Conservation (phyloP, 495 filamentous ascomycete species). For the Aspergillus nidulans region DNA sequence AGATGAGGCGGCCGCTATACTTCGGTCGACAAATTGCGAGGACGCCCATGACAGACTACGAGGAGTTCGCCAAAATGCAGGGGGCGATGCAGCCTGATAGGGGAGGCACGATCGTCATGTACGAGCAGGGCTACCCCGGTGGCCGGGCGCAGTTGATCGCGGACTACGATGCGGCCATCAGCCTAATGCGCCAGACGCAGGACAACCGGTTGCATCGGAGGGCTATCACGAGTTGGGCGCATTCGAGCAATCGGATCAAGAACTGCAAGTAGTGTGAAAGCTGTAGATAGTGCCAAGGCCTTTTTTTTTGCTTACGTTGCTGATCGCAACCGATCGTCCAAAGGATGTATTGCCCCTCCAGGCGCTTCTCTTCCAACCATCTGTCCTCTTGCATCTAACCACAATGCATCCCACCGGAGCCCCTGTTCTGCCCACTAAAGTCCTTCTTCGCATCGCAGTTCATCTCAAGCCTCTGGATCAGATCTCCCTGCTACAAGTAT, state of each 20-base stretch:
- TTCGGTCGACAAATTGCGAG: too few species aligned
- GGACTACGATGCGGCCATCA: not conserved
- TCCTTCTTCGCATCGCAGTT: not conserved
- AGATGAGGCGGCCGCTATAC: too few species aligned
- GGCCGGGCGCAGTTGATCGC: not conserved
- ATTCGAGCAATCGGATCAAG: not conserved
- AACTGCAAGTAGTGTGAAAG: not conserved
- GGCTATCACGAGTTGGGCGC: not conserved
- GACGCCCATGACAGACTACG: not conserved
- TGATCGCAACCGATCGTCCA: too few species aligned
- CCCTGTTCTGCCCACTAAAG: not conserved
- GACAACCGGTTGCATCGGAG: not conserved
- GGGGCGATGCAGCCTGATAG: not conserved
- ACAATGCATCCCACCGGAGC: not conserved
- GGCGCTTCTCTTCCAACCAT: too few species aligned
- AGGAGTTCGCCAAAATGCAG: not conserved
- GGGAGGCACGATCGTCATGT: too few species aligned
- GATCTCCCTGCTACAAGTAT: not conserved
- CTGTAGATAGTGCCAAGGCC: not conserved
- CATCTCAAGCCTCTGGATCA: not conserved
- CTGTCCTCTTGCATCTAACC: not conserved
- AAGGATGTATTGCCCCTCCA: too few species aligned
- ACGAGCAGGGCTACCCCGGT: too few species aligned
- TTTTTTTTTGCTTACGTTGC: too few species aligned
- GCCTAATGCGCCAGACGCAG: not conserved